These are phyloP conservation scores for Leptodontidium sp. DNA, from an alignment of 2,329 filamentous ascomycete species.

Conservation along the genomic window DNA sequence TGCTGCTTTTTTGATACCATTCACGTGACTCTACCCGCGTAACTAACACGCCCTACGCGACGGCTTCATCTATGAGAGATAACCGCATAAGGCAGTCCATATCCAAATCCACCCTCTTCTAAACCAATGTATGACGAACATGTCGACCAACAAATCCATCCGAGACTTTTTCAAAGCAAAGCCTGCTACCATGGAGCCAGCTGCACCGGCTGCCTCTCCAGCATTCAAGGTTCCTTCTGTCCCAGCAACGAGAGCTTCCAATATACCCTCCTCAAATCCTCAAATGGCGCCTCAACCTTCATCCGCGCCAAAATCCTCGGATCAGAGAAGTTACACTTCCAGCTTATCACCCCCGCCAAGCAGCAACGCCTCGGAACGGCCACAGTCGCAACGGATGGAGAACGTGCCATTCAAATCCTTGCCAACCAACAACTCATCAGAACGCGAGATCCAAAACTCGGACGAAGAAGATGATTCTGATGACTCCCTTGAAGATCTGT, in stretches of 20 bases:
- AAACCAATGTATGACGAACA: conserved; percentile 2
- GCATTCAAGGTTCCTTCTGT: conserved; percentile 16
- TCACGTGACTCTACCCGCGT: conserved; percentile 8
- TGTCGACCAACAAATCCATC: conserved; percentile 35
- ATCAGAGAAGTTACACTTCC: conserved; percentile 22
- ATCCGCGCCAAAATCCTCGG: conserved; percentile 18
- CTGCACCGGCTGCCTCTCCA: not conserved
- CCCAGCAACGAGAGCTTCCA: conserved; percentile 18
- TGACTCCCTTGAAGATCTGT: conserved; percentile 61
- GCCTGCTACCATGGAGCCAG: not conserved
- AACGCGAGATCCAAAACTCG: conserved; percentile 67
- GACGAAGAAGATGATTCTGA: conserved; percentile 71
- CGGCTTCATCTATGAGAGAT: not conserved
- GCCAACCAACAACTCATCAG: conserved; percentile 1
- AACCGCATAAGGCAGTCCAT: not conserved
- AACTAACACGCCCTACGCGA: conserved; percentile 10
- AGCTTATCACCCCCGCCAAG: conserved; percentile 34
- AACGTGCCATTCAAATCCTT: conserved; percentile 1
- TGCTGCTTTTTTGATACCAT: not conserved
- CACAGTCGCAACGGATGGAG: conserved; percentile 15
- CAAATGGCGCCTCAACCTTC: conserved; percentile 7
- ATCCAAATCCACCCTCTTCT: not conserved
- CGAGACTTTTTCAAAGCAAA: conserved; percentile 34
- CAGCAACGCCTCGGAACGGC: conserved; percentile 13
- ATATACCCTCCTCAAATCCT: conserved; percentile 10